phyloP scores from a whole-genome alignment of 345 rosid genomes.

The Eucalyptus globulus region DNA sequence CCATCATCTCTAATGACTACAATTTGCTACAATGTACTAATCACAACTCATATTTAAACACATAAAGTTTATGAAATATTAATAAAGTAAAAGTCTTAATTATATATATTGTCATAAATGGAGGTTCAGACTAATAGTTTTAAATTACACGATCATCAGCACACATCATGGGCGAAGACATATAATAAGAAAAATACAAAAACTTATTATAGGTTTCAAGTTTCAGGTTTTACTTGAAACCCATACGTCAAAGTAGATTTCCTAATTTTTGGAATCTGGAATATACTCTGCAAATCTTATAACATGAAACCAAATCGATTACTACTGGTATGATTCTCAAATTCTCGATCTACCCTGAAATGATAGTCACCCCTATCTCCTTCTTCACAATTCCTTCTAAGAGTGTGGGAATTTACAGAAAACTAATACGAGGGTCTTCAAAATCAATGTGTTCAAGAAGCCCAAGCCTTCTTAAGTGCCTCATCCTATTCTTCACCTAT shows the following conservation, averaged over 20 bases:
- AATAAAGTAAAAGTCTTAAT: no score
- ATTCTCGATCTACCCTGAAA: fast-evolving
- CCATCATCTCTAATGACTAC: no score
- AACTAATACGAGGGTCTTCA: not conserved
- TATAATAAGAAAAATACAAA: no score
- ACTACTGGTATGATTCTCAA: fast-evolving
- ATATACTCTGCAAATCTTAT: fast-evolving
- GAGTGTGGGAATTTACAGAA: not conserved
- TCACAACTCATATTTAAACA: no score
- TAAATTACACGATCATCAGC: fast-evolving
- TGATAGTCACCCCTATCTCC: not conserved
- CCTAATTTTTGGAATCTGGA: no score
- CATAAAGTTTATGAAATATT: no score
- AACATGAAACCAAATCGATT: fast-evolving
- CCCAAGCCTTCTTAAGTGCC: not conserved
- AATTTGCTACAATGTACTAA: fast-evolving
- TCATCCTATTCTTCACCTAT: not conserved
- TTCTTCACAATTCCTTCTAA: not conserved
- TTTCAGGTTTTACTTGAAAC: fast-evolving
- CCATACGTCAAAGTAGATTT: fast-evolving
- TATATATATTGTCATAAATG: fast-evolving
- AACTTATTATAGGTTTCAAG: fast-evolving
- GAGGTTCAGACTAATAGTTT: fast-evolving
- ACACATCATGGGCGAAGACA: fast-evolving
- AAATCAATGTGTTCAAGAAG: not conserved